These are phyloP conservation scores for Fusarium sp. DNA, from an alignment of 2,329 filamentous ascomycete genomes.

Conservation along the genomic window DNA sequence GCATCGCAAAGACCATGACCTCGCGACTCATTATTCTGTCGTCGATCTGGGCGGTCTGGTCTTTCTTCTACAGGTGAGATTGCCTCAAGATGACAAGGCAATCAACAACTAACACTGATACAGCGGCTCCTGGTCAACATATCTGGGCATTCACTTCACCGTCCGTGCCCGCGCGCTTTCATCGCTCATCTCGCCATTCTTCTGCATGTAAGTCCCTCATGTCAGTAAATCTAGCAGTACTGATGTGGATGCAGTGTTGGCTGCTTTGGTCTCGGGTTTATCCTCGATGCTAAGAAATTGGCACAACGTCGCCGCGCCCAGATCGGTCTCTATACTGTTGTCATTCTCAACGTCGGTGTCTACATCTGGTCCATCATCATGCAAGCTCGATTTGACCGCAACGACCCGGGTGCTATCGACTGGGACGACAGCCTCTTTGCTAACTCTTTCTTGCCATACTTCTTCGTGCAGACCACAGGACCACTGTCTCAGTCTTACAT, in stretches of 20 bases:
- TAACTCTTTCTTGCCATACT: neutral
- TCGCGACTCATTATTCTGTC: constrained; percentile 2
- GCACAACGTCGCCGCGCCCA: constrained; percentile 10
- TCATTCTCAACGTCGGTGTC: neutral
- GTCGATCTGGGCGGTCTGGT: neutral
- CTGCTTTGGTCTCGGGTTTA: constrained; percentile 6
- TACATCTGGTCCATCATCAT: constrained; percentile 18
- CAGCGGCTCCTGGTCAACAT: constrained; percentile 12
- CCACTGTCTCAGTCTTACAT: constrained; percentile 6
- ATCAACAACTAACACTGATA: rapidly evolving
- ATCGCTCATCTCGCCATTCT: constrained; percentile 8
- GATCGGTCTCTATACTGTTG: neutral
- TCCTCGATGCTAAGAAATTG: neutral
- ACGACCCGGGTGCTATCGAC: neutral
- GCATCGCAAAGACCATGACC: constrained; percentile 12
- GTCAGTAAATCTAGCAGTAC: rapidly evolving
- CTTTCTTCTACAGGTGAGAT: constrained; percentile 5
- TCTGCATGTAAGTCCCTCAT: neutral
- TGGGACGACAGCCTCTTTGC: constrained; percentile 7
- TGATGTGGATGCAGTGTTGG: neutral
- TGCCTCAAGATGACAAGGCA: rapidly evolving
- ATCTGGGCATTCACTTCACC: constrained; percentile 13
- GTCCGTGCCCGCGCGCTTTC: constrained; percentile 3
- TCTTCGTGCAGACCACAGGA: constrained; percentile 12
- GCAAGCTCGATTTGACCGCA: neutral